Evolutionary conservation across 345 rosid genomes (phyloP), one percentile per base, ranked within the genome.

Genomic region (Linum tenue): DNA sequence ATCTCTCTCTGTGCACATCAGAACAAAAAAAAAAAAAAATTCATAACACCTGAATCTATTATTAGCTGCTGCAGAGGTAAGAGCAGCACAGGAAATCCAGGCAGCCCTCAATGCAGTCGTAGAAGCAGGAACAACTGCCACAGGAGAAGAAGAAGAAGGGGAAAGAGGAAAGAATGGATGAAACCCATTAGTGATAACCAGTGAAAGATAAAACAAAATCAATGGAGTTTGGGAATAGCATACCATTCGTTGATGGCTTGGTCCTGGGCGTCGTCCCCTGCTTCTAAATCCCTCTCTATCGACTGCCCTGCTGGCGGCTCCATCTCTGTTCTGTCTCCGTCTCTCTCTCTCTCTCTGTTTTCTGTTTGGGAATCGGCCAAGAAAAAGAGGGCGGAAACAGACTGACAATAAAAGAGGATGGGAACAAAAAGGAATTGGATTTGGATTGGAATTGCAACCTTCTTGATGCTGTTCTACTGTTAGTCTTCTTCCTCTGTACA

Each of bases 41-140:
- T n/a, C n/a, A n/a, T n/a, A n/a, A n/a, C n/a, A n/a, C 31, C 0
- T 22, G 31, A 22, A 22, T 22, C 31, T 22, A 22, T 22, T 22
- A 22, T 15, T 31, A 35, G 37, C 62, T 8, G 67, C 55, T 67
- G 41, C 76, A 77, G 66, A 68, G 39, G 50, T 17, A 55, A 64
- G 8, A 44, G 57, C 84, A 82, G 67, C 77, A 83, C 43, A 82
- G 43, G 76, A 64, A 80, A 59, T 74, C 76, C 37, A 82, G 65
- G 75, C 76, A 76, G 79, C 62, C 74, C 62, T 68, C 74, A 3
- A 59, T 44, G 75, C 86, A 83, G 64, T 74, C 82, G 66, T 55
- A 83, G 15, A 71, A 80, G 81, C 82, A 83, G 53, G 84, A 83
- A 68, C 86, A 83, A 65, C 86, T 80, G 81, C 73, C 50, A 53